Percentiles rank a stretch among this genome's conserved stretches.
These are phyloP conservation scores for Eimeria necatrix DNA, from an alignment of 169 alveolate genomes.

Conservation along the genomic window DNA sequence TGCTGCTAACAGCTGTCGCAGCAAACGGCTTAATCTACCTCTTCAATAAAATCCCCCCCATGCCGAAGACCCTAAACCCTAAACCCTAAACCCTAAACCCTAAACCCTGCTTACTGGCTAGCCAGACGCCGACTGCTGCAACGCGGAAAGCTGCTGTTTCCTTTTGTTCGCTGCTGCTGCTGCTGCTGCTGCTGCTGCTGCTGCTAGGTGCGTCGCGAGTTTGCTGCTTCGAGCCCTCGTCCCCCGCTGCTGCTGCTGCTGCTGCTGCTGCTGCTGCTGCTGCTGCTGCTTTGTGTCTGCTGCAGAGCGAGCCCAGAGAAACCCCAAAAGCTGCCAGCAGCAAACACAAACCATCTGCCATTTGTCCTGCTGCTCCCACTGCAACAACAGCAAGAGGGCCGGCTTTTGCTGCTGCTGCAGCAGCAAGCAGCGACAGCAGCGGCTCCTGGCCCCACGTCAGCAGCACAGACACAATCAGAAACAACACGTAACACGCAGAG, in stretches of 20 bases:
- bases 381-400: constrained; percentile 42
- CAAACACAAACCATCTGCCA: constrained; percentile 22
- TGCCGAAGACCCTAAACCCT: too few species aligned
- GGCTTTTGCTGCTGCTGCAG: constrained; percentile 3
- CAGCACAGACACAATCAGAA: not conserved
- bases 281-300: not conserved
- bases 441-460: constrained; percentile 70
- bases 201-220: not conserved
- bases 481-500: not conserved
- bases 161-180: too few species aligned
- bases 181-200: not conserved
- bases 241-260: too few species aligned
- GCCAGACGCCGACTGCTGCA: constrained; percentile 20
- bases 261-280: not conserved
- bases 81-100: too few species aligned
- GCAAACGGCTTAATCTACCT: too few species aligned
- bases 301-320: constrained; percentile 20
- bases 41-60: too few species aligned
- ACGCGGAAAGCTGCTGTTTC: not conserved
- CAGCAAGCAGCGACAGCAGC: constrained; percentile 52
- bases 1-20: too few species aligned
- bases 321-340: constrained; percentile 30
- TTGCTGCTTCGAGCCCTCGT: not conserved
- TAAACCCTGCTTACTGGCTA: not conserved
- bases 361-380: constrained; percentile 47